Evolutionary conservation across 352 stramenopile species (phyloP), one percentile per base, ranked within the genome.

Genomic region (Pythium myriotylum): DNA sequence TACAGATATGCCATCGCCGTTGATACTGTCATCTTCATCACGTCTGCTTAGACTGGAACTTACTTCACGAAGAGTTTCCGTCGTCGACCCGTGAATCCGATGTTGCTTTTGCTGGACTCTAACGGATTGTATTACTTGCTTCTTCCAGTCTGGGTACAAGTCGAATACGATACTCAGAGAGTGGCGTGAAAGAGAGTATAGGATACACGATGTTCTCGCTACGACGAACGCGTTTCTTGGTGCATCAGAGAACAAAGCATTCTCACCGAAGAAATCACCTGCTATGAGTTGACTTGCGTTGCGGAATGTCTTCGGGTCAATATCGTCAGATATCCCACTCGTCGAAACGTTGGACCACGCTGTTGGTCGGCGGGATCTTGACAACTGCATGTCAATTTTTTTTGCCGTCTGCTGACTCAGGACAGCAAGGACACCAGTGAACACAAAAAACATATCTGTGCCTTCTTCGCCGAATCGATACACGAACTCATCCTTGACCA

Each of bases 371-470:
- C 48, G 32, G 23, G 29, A 27, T 54, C 29, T 32, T 20, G 32
- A 22, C 17, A 22, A 22, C 14, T 37, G 55, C 1, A 41, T 0
- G 9, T 66, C 57, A 2, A 33, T 16, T 19, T 59, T 68, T 19
- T 51, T 65, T 16, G 13, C n/a, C 1, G 19, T 35, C 4, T 33
- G 39, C 2, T 55, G 48, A 14, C 16, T 65, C 50, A 81, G 64
- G 17, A 86, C 69, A 7, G 54, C 65, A 7, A 88, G 51, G 19
- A 73, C 62, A 1, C 79, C 79, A 2, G 72, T 76, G 37, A 79
- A 86, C 2, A 88, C 73, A 42, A 86, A 86, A 43, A 64, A 88
- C 79, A 86, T 88, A 48, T 88, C 76, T 7, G 57, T 76, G 0
- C 76, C 78, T 4, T 83, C 69, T 22, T 88, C 78, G 9, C 74